Evolutionary conservation across 1,284 basidiomycete species (phyloP).

Genomic region (Ustilago nuda): DNA sequence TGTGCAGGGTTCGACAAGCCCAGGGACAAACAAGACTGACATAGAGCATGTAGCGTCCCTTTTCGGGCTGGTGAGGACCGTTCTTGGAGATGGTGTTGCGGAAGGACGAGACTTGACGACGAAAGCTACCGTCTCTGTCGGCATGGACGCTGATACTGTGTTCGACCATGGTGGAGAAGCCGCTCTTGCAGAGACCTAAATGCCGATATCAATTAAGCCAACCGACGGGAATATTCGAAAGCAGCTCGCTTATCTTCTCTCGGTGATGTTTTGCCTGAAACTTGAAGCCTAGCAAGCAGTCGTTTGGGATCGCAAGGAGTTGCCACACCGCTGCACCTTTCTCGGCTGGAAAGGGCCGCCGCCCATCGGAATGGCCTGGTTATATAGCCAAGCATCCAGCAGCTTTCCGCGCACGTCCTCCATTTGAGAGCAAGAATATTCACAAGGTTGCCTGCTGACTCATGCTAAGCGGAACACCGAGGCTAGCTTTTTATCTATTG

Average conservation of each 20-base stretch:
- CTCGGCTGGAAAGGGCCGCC: background rate
- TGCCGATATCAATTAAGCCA: background rate
- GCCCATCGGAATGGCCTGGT: background rate
- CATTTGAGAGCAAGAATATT: background rate
- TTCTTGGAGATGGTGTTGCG: conserved; percentile 75
- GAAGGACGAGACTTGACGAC: conserved; percentile 79
- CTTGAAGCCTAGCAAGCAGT: background rate
- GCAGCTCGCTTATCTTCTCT: background rate
- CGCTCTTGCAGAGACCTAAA: background rate
- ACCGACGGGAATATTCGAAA: background rate
- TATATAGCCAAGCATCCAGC: background rate
- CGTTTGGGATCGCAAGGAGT: background rate
- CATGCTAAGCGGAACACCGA: background rate
- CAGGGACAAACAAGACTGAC: conserved; percentile 74
- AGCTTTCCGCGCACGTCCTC: conserved; percentile 9
- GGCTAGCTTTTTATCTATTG: background rate
- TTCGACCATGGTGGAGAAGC: conserved; percentile 26
- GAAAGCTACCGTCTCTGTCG: conserved; percentile 80
- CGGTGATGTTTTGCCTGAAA: background rate
- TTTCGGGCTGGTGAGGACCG: conserved; percentile 82
- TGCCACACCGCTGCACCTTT: background rate
- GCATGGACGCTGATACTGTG: conserved; percentile 43
- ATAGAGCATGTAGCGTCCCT: conserved; percentile 73
- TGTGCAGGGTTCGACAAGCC: conserved; percentile 89
- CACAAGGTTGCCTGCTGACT: background rate